A percentile compares a stretch with the other conserved stretches of the same genome.
phyloP scores from a whole-genome alignment of 1,284 basidiomycete genomes.

The Fomitopsis palustris region DNA sequence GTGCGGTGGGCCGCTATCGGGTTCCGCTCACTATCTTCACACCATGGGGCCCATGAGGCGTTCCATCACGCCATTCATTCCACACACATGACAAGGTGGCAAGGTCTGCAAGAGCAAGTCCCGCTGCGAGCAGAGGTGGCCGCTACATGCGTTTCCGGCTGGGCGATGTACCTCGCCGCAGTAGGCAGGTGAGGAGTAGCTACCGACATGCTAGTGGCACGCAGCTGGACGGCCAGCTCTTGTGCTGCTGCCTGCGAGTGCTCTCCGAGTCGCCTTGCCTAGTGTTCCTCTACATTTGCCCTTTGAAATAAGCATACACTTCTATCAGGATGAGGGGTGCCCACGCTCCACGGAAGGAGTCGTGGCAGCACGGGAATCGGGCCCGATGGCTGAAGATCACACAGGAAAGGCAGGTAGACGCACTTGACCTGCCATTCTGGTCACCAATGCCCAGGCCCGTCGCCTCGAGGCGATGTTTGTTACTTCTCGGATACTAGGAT shows the following conservation, averaged over 20 bases:
- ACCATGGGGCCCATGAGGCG: background rate
- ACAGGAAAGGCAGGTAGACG: constrained; percentile 2
- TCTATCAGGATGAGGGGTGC: background rate
- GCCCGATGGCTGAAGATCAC: background rate
- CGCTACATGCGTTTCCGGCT: background rate
- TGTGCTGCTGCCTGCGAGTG: background rate
- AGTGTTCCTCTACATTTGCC: background rate
- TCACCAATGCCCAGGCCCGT: background rate
- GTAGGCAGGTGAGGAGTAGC: constrained; percentile 5
- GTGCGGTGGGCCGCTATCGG: background rate
- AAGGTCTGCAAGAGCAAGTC: background rate
- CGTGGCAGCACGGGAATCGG: background rate
- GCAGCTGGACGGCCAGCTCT: background rate
- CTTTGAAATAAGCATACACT: background rate
- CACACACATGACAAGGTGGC: background rate
- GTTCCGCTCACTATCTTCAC: background rate
- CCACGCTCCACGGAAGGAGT: background rate
- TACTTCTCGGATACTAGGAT: constrained; percentile 7
- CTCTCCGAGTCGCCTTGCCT: background rate
- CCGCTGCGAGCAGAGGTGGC: background rate
- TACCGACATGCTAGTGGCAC: background rate
- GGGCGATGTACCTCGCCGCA: background rate
- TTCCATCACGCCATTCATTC: background rate
- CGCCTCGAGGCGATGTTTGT: constrained; percentile 4
- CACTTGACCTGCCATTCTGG: constrained; percentile 2